Conservation (phyloP, 2,329 filamentous ascomycete species). For the Fusarium sp. region DNA sequence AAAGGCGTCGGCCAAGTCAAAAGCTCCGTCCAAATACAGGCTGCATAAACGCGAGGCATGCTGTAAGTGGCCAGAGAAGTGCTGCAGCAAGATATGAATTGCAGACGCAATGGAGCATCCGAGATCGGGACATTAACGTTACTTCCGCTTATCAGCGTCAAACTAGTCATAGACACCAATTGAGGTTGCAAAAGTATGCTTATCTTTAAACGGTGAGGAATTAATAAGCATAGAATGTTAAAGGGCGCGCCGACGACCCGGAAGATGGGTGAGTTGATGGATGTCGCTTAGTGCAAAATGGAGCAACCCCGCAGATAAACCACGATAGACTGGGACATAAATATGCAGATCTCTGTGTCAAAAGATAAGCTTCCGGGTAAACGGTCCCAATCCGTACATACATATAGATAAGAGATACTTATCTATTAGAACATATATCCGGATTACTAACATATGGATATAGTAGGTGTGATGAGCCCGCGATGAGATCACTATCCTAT, state of each 20-base stretch:
- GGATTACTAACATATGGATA: not conserved
- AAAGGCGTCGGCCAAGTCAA: not conserved
- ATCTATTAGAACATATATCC: not conserved
- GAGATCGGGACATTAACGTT: not conserved
- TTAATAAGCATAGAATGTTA: not conserved
- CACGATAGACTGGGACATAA: not conserved
- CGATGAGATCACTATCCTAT: no score
- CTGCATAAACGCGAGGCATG: fast-evolving
- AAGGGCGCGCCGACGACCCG: not conserved
- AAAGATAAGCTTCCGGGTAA: not conserved
- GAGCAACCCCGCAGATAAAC: not conserved
- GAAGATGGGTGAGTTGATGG: not conserved
- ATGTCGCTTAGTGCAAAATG: not conserved
- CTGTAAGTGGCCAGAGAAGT: not conserved
- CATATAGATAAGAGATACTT: not conserved
- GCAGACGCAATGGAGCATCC: not conserved
- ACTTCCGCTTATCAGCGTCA: not conserved
- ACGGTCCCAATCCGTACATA: not conserved
- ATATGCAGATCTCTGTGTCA: not conserved
- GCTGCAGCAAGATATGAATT: not conserved
- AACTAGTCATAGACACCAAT: fast-evolving
- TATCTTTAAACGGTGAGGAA: not conserved
- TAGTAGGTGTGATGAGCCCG: no score
- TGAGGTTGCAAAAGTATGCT: not conserved
- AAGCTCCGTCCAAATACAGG: fast-evolving